These are phyloP conservation scores for Hypoxylon subgilvum DNA, from an alignment of 495 filamentous ascomycete genomes.

Conservation along the genomic window DNA sequence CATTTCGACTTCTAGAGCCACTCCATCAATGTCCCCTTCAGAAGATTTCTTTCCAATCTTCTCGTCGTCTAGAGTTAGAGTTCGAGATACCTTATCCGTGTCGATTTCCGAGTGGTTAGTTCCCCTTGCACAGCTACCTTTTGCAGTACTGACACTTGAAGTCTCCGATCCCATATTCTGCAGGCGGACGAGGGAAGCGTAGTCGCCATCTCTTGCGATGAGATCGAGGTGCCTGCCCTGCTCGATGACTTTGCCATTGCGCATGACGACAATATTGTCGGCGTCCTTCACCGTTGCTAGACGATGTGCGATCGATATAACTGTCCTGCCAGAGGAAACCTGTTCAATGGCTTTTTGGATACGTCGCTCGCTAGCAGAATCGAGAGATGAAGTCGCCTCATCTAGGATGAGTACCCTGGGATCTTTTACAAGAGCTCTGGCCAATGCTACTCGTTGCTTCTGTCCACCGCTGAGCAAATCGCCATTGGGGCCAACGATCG, in stretches of 20 bases:
- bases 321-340: slow-evolving; percentile 61
- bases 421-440: slow-evolving; percentile 56
- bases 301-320: slow-evolving; percentile 76
- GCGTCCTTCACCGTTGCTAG: slow-evolving; percentile 68
- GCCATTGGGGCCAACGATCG: slow-evolving; percentile 55
- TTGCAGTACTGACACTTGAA: slow-evolving; percentile 37
- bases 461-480: slow-evolving; percentile 63
- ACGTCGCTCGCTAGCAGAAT: slow-evolving; percentile 59
- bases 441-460: slow-evolving; percentile 67
- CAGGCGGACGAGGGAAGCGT: slow-evolving; percentile 50
- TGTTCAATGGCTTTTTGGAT: slow-evolving; percentile 60
- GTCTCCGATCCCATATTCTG: slow-evolving; percentile 42
- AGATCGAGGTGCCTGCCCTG: slow-evolving; percentile 58
- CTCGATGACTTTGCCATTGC: slow-evolving; percentile 61
- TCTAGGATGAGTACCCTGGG: slow-evolving; percentile 60
- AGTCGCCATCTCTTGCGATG: slow-evolving; percentile 44
- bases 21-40: too few relatives aligned
- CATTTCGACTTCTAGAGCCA: neutral
- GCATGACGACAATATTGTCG: slow-evolving; percentile 67
- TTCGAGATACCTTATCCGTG: slow-evolving; percentile 49
- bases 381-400: slow-evolving; percentile 61
- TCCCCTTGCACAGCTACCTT: slow-evolving; percentile 17
- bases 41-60: neutral
- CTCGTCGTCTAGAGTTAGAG: slow-evolving; percentile 18
- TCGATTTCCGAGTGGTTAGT: slow-evolving; percentile 23